Conservation (phyloP, 2,329 filamentous ascomycete species). For the Cordyceps pruinosa region DNA sequence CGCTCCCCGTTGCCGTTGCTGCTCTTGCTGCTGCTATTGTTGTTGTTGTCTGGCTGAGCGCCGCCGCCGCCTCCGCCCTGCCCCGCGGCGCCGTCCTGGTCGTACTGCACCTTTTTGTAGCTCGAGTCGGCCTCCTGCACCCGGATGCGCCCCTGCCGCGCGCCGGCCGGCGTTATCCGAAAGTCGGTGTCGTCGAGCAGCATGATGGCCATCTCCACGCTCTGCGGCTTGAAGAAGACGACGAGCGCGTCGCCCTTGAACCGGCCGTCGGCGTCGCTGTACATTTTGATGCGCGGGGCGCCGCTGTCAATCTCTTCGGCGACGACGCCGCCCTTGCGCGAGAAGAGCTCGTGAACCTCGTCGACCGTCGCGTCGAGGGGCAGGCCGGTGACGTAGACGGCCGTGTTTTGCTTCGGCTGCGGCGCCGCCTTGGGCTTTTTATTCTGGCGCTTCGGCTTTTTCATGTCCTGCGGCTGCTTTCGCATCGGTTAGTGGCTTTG, state of each 20-base stretch:
- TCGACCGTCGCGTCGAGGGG: conserved; percentile 70
- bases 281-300: conserved; percentile 86
- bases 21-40: conserved; percentile 15
- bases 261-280: conserved; percentile 68
- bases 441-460: conserved; percentile 27
- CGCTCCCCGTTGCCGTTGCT: conserved; percentile 26
- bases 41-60: too few species aligned
- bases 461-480: neutral
- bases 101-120: conserved; percentile 82
- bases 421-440: conserved; percentile 43
- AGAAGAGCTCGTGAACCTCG: conserved; percentile 80
- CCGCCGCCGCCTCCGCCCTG: conserved; percentile 20
- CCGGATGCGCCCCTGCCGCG: conserved; percentile 58
- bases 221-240: conserved; percentile 91
- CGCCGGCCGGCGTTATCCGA: conserved; percentile 50
- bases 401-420: conserved; percentile 66
- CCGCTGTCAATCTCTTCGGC: conserved; percentile 90
- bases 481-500: neutral
- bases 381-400: conserved; percentile 85
- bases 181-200: conserved; percentile 79
- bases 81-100: conserved; percentile 28
- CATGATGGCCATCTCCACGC: conserved; percentile 78
- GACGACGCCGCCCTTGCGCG: conserved; percentile 77
- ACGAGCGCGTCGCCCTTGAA: conserved; percentile 93
- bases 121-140: conserved; percentile 82